Base-by-base conservation (phyloP, 1,139 yeast species). In the Zygoascus sp. region DNA sequence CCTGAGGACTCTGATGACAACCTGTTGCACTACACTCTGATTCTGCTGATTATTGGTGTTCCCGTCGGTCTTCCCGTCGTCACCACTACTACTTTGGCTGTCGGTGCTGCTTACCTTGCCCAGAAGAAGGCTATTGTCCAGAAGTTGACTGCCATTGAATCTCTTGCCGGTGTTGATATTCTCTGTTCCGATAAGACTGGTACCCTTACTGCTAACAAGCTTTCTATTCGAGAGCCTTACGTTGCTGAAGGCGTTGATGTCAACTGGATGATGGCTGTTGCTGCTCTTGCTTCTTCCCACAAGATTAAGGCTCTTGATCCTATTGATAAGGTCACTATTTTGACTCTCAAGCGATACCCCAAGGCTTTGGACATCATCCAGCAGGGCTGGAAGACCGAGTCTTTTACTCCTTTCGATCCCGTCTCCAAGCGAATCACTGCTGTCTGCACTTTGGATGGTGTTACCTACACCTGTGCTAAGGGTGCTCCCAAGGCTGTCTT, bases 401-500 rank as follows among this genome's bases (percentile, higher is more conserved):
- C 87, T 72, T 88, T 88, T 87, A 94, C 86, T 74, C 96, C 96
- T 65, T 88, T 88, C 76, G 96, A 88, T 76, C 96, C 96, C 72
- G 96, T 88, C 61, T 87, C 96, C 69, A 88, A 88, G 83, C 88
- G 89, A 75, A 95, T 88, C 76, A 84, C 92, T 62, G 95, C 96
- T 65, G 80, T 83, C 70, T 94, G 87, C 72, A 94, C 95, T 58
- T 95, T 95, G 74, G 94, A 87, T 70, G 96, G 96, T 73, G 96
- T 88, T 79, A 80, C 90, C 72, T 88, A 88, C 72, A 77, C 88
- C 69, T 88, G 96, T 82, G 96, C 89, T 70, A 88, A 88, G 42
- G 96, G 96, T 84, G 96, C 96, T 67, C 96, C 96, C 73, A 88
- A 87, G 82, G 90, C 96, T 72, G 95, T 88, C 70, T 94, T 88